Base-by-base conservation (phyloP, 148 eudicot genomes). In the Silene latifolia region DNA sequence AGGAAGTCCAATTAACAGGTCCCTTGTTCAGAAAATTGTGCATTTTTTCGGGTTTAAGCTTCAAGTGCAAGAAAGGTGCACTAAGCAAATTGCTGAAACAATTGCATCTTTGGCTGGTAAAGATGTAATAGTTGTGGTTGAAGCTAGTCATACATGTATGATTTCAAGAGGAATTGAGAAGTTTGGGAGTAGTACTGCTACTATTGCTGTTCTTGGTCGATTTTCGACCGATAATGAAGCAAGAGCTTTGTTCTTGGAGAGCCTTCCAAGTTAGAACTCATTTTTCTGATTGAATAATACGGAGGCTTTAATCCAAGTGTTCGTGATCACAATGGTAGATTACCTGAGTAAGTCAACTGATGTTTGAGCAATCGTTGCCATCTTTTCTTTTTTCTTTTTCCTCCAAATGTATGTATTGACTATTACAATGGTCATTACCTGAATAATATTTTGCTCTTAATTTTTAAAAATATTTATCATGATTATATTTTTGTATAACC, bases 101-200 rank as follows among this genome's bases (percentile, higher is more conserved):
- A 84, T 87, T 69, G 93, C 97, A 11, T 85, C 90, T 9, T 19
- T 88, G 44, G 78, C 92, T 6, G 99, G 96, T 4, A 90, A 86
- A 72, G 97, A 95, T 61, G 79, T 92, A 10, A 89, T 95, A 80
- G 99, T 95, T 5, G 92, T 95, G 7, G 99, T 87, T 0, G 99
- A 95, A 75, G 96, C 98, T 64, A 87, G 80, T 67, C 99, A 95
- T 77, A 92, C 92, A 21, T 95, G 99, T 77, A 95, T 95, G 99
- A 89, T 95, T 29, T 82, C 98, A 47, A 78, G 99, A 78, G 98
- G 99, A 72, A 89, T 95, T 8, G 92, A 92, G 85, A 95, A 95
- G 73, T 87, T 87, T 74, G 96, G 99, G 4, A 95, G 99, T 76
- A 90, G 80, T 62, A 95, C 97, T 44, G 91, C 91, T 15, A 95